phyloP scores from a whole-genome alignment of 345 rosid species.

The Eucalyptus regnans region DNA sequence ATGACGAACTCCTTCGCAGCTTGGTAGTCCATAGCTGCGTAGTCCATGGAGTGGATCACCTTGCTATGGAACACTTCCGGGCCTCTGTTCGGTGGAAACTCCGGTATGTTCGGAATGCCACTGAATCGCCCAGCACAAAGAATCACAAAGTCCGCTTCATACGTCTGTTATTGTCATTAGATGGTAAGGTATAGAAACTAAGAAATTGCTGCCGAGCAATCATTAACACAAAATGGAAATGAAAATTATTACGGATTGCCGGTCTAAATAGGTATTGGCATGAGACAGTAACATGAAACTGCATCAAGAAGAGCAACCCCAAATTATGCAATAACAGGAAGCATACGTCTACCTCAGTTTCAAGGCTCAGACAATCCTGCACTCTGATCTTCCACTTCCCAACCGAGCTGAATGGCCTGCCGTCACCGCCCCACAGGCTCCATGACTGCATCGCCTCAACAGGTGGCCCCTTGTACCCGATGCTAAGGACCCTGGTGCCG shows the following conservation, averaged over 20 bases:
- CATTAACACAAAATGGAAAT: background rate
- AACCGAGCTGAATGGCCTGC: slow-evolving; percentile 7
- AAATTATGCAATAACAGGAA: background rate
- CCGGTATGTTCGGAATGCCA: slow-evolving; percentile 25
- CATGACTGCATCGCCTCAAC: slow-evolving; percentile 7
- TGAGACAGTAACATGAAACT: background rate
- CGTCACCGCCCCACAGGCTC: slow-evolving; percentile 19
- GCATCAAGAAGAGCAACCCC: background rate
- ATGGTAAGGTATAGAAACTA: background rate
- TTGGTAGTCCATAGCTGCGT: slow-evolving; percentile 4
- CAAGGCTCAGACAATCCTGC: background rate
- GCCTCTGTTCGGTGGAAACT: slow-evolving; percentile 18
- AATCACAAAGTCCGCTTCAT: slow-evolving; percentile 19
- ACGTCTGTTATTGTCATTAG: background rate
- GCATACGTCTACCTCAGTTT: background rate
- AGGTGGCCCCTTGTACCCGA: background rate
- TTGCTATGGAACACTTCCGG: slow-evolving; percentile 28
- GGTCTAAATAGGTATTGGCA: background rate
- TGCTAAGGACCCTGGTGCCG: slow-evolving; percentile 10
- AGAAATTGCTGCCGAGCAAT: background rate
- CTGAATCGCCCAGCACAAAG: slow-evolving; percentile 18
- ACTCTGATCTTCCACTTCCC: slow-evolving; percentile 25
- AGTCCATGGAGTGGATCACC: slow-evolving; percentile 37
- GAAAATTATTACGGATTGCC: background rate
- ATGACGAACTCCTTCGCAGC: background rate